Evolutionary conservation across 495 filamentous ascomycete species (phyloP).

Genomic region (Penicillium turbatum): DNA sequence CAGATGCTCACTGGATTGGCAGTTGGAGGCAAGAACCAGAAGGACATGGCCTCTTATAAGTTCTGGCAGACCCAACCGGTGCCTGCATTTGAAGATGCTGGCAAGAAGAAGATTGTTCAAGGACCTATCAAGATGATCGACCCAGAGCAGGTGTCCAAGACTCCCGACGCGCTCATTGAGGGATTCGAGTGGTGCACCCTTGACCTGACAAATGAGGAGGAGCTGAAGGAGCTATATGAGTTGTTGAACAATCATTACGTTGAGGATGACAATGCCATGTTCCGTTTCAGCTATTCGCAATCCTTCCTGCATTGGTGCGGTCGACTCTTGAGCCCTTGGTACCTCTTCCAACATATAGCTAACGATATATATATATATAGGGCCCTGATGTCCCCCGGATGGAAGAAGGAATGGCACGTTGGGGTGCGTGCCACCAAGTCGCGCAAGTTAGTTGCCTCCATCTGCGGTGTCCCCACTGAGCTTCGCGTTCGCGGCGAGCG

Average conservation of each 20-base stretch:
- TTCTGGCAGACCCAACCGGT: constrained; percentile 99
- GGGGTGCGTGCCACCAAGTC: constrained; percentile 78
- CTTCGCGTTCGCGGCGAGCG: constrained; percentile 73
- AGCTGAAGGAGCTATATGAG: constrained; percentile 81
- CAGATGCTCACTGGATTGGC: constrained; percentile 80
- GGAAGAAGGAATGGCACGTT: constrained; percentile 92
- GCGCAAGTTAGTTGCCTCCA: constrained; percentile 85
- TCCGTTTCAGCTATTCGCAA: constrained; percentile 89
- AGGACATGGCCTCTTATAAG: constrained; percentile 94
- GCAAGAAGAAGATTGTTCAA: constrained; percentile 41
- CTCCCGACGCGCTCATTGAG: constrained; percentile 59
- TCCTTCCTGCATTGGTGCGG: constrained; percentile 83
- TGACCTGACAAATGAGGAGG: constrained; percentile 65
- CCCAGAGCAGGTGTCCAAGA: constrained; percentile 67
- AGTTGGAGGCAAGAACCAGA: constrained; percentile 74
- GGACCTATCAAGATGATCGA: constrained; percentile 68
- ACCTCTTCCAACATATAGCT: background rate
- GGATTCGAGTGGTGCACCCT: constrained; percentile 93
- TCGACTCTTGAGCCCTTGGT: background rate
- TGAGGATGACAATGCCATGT: constrained; percentile 94
- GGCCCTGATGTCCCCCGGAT: constrained; percentile 93
- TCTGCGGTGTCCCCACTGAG: constrained; percentile 81
- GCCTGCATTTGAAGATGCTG: constrained; percentile 64
- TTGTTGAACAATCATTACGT: constrained; percentile 90
- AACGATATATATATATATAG: constrained; percentile 42